These are phyloP conservation scores for Porphyra umbilicalis DNA, from an alignment of 31 red algal genomes.

Conservation along the genomic window DNA sequence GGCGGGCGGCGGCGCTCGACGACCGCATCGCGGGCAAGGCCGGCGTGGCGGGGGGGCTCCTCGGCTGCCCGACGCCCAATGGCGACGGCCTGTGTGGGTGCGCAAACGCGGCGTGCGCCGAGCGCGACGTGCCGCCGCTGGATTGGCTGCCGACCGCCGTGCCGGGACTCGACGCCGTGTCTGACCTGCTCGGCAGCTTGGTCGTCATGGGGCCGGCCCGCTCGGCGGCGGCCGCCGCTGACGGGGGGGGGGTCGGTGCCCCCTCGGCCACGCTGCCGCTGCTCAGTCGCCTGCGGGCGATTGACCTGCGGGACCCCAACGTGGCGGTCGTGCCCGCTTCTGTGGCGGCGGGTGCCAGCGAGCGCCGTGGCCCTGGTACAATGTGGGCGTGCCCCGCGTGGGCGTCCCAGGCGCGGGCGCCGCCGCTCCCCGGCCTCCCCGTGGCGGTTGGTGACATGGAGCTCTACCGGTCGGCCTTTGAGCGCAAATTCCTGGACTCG, in stretches of 20 bases:
- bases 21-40: neutral
- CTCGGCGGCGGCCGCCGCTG: neutral
- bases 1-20: neutral
- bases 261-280: neutral
- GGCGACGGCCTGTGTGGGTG: neutral
- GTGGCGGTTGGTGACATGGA: neutral
- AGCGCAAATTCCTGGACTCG: neutral
- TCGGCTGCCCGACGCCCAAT: neutral
- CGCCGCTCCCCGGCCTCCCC: neutral
- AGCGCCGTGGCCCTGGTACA: too few species aligned
- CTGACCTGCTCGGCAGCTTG: neutral
- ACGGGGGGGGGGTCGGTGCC: neutral
- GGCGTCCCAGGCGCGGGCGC: neutral
- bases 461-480: neutral
- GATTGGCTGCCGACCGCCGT: neutral
- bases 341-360: neutral
- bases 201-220: neutral
- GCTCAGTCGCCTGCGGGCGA: neutral
- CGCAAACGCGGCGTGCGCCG: neutral
- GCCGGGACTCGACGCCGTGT: neutral
- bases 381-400: too few species aligned
- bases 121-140: neutral
- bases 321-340: neutral
- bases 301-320: neutral
- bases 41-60: neutral